Percentiles rank a stretch among this genome's conserved stretches.
Conservation (phyloP, 441 rosid genomes). For the Corymbia citriodora region DNA sequence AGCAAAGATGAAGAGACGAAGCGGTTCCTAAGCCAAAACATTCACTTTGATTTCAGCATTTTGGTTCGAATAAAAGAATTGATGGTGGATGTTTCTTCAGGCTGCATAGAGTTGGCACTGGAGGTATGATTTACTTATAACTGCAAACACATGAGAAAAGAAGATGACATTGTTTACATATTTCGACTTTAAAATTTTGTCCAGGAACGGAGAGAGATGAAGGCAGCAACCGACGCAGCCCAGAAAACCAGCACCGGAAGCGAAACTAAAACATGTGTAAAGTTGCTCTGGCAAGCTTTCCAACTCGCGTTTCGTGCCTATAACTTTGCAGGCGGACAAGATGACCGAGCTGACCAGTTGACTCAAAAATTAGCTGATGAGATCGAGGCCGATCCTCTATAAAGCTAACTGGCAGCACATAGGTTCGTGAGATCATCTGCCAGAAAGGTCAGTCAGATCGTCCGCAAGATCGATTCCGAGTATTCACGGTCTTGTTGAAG, state of each 20-base stretch:
- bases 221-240: conserved; percentile 12
- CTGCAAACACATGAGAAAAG: neutral
- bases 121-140: conserved; percentile 2
- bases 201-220: conserved; percentile 45
- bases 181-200: neutral
- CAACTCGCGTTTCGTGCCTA: conserved; percentile 67
- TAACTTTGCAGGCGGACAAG: conserved; percentile 69
- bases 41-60: conserved; percentile 25
- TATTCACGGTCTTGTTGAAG: neutral
- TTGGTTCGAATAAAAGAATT: conserved; percentile 25
- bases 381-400: conserved; percentile 31
- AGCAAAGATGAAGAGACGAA: conserved; percentile 26
- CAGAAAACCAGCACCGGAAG: conserved; percentile 8
- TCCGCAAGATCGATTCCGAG: neutral
- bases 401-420: neutral
- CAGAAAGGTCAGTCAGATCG: neutral
- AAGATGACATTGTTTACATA: neutral
- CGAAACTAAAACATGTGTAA: conserved; percentile 19
- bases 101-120: conserved; percentile 35
- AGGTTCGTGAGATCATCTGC: neutral
- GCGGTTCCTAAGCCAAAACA: conserved; percentile 20
- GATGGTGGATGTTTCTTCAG: conserved; percentile 37
- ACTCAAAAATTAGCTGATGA: conserved; percentile 52
- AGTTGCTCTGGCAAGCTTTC: conserved; percentile 58
- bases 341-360: conserved; percentile 55